Evolutionary conservation across 257 asterid species (phyloP).

Genomic region (Lantana camara): DNA sequence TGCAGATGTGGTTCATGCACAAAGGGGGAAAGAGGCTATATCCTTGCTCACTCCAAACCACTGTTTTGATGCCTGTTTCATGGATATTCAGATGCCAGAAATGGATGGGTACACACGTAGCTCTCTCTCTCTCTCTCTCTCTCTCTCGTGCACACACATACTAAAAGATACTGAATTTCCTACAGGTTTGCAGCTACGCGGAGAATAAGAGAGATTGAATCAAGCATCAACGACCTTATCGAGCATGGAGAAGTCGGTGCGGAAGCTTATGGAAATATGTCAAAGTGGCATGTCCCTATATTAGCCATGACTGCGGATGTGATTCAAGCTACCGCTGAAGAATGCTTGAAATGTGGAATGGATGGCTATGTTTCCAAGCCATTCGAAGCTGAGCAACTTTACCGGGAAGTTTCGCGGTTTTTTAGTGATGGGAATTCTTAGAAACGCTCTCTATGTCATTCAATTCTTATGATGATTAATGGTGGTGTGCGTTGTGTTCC

Average conservation of each 20-base stretch:
- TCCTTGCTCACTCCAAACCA: constrained; percentile 74
- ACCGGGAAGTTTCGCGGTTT: constrained; percentile 80
- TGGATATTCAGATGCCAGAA: constrained; percentile 99
- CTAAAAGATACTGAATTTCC: background rate
- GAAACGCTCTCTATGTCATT: too few relatives aligned
- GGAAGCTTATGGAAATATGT: constrained; percentile 42
- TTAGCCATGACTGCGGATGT: constrained; percentile 99
- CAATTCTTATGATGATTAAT: too few relatives aligned
- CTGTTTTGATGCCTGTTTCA: constrained; percentile 89
- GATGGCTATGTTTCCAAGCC: constrained; percentile 96
- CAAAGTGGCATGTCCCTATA: constrained; percentile 87
- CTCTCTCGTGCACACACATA: too few relatives aligned
- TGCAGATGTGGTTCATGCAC: constrained; percentile 85
- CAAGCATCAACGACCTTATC: constrained; percentile 40
- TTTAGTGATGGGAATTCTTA: constrained; percentile 19
- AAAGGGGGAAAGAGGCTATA: constrained; percentile 74
- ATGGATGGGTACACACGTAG: constrained; percentile 90
- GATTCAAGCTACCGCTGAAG: constrained; percentile 80
- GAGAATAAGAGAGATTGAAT: constrained; percentile 65
- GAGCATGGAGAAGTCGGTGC: constrained; percentile 44
- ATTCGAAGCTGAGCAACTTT: constrained; percentile 92
- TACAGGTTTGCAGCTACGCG: constrained; percentile 83
- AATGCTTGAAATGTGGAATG: constrained; percentile 67
- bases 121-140: background rate
- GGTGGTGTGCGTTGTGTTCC: too few relatives aligned